phyloP scores from a whole-genome alignment of 1,139 yeast genomes.

The Pichia norvegensis region DNA sequence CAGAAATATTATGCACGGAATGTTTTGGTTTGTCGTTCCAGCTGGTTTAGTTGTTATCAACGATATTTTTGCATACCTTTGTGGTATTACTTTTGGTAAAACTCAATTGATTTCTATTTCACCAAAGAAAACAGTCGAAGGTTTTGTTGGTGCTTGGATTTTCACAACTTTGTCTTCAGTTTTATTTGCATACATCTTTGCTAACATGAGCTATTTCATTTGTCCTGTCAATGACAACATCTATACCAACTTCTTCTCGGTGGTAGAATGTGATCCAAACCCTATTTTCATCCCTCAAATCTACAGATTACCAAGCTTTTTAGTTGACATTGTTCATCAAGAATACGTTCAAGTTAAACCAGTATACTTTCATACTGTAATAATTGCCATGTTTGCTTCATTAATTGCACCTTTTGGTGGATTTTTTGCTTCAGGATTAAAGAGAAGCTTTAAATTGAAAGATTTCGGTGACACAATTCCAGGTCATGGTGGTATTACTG shows the following conservation, averaged over 20 bases:
- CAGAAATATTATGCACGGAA: slow-evolving; percentile 80
- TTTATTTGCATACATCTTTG: slow-evolving; percentile 53
- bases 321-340: slow-evolving; percentile 38
- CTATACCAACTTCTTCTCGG: slow-evolving; percentile 40
- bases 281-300: slow-evolving; percentile 80
- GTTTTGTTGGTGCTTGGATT: slow-evolving; percentile 95
- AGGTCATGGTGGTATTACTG: slow-evolving; percentile 98
- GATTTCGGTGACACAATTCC: slow-evolving; percentile 92
- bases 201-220: slow-evolving; percentile 65
- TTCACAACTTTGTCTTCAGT: slow-evolving; percentile 78
- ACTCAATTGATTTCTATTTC: slow-evolving; percentile 90
- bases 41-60: slow-evolving; percentile 86
- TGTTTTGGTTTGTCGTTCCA: slow-evolving; percentile 92
- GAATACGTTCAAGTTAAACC: slow-evolving; percentile 68
- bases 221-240: slow-evolving; percentile 61
- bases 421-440: slow-evolving; percentile 92
- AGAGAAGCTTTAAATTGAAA: slow-evolving; percentile 92
- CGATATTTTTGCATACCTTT: slow-evolving; percentile 91
- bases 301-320: slow-evolving; percentile 63
- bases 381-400: slow-evolving; percentile 90
- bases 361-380: slow-evolving; percentile 78
- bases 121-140: slow-evolving; percentile 96
- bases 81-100: slow-evolving; percentile 94
- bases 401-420: slow-evolving; percentile 99
- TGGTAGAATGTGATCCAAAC: slow-evolving; percentile 71